Conservation (phyloP, 2,329 filamentous ascomycete species). For the Talaromyces sp. region DNA sequence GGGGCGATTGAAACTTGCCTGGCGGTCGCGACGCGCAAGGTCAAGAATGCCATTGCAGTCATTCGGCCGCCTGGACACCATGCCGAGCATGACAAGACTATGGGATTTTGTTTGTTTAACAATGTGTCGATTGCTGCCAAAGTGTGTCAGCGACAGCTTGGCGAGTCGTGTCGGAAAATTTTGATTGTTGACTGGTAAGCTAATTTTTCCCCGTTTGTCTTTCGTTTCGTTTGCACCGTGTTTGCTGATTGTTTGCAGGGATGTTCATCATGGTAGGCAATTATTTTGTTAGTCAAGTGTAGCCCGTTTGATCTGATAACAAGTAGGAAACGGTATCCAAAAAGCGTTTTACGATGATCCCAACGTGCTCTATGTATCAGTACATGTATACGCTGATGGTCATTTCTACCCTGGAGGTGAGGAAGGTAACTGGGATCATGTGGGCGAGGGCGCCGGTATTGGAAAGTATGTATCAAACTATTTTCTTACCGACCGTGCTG, state of each 20-base stretch:
- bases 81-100: slow-evolving; percentile 76
- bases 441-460: slow-evolving; percentile 52
- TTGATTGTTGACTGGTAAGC: slow-evolving; percentile 88
- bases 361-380: slow-evolving; percentile 90
- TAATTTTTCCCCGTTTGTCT: not conserved
- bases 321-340: slow-evolving; percentile 81
- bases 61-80: slow-evolving; percentile 95
- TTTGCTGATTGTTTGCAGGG: slow-evolving; percentile 35
- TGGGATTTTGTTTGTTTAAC: slow-evolving; percentile 97
- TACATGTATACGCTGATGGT: slow-evolving; percentile 83
- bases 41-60: slow-evolving; percentile 93
- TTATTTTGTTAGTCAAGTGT: not conserved
- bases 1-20: slow-evolving; percentile 95
- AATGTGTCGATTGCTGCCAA: slow-evolving; percentile 92
- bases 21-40: slow-evolving; percentile 73
- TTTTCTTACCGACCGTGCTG: not conserved
- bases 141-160: slow-evolving; percentile 77
- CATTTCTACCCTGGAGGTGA: slow-evolving; percentile 70
- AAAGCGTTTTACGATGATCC: slow-evolving; percentile 94
- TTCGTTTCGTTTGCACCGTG: slow-evolving; percentile 22
- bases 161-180: slow-evolving; percentile 76
- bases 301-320: slow-evolving; percentile 15
- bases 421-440: slow-evolving; percentile 56
- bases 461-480: slow-evolving; percentile 44
- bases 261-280: slow-evolving; percentile 58